These are phyloP conservation scores for Epichloe gansuensis DNA, from an alignment of 2,329 filamentous ascomycete species.

Conservation along the genomic window DNA sequence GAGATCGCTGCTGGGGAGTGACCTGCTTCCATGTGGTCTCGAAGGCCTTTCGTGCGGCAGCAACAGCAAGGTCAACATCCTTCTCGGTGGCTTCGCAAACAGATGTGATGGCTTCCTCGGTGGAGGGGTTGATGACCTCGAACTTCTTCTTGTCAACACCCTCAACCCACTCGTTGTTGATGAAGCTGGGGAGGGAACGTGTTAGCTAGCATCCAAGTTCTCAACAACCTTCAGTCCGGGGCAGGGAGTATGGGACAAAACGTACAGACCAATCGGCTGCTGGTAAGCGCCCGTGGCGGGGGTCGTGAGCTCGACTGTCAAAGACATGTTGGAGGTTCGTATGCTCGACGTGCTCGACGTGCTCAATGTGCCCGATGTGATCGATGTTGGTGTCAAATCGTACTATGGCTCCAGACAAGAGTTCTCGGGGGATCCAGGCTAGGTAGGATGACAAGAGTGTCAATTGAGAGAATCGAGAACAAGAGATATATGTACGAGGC, in stretches of 20 bases:
- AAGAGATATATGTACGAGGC: neutral
- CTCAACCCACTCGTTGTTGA: conserved; percentile 80
- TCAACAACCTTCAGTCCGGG: neutral
- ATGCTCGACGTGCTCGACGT: neutral
- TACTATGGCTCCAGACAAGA: neutral
- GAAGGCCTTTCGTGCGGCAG: conserved; percentile 76
- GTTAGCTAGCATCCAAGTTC: neutral
- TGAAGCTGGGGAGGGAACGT: conserved; percentile 45
- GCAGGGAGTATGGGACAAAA: conserved; percentile 5
- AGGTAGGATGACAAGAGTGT: neutral
- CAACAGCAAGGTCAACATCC: conserved; percentile 69
- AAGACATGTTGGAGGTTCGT: conserved; percentile 23
- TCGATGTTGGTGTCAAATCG: neutral
- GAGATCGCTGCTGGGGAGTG: conserved; percentile 58
- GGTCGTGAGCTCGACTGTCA: conserved; percentile 53
- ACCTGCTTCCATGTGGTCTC: conserved; percentile 56
- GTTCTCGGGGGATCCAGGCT: neutral
- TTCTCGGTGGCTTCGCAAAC: conserved; percentile 81
- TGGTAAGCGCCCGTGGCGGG: conserved; percentile 47
- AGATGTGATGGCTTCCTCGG: conserved; percentile 71
- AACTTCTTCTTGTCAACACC: conserved; percentile 79
- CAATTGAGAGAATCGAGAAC: neutral
- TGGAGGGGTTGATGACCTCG: conserved; percentile 80
- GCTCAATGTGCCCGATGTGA: neutral
- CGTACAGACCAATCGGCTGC: conserved; percentile 51